Evolutionary conservation across 495 filamentous ascomycete genomes (phyloP).

Genomic region (Jackrogersella multiformis): DNA sequence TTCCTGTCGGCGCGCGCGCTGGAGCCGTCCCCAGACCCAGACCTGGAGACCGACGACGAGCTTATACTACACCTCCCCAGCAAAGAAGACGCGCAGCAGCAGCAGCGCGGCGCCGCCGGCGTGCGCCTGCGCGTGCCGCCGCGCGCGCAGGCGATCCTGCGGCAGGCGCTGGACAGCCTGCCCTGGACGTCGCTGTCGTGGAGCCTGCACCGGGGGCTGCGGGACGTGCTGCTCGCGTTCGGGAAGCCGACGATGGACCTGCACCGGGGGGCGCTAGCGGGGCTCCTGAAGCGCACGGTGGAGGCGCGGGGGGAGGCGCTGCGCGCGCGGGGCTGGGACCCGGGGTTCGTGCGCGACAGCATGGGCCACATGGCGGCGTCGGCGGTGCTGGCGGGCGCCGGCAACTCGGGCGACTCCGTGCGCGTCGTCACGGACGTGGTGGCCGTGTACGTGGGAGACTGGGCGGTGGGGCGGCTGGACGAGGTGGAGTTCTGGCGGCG

Average conservation of each 20-base stretch:
- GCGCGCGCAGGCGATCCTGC: conserved; percentile 31
- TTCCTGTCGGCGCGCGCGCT: conserved; percentile 33
- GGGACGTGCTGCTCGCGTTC: conserved; percentile 46
- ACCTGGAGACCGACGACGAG: too few relatives aligned
- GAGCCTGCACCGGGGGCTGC: conserved; percentile 51
- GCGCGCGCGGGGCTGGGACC: conserved; percentile 43
- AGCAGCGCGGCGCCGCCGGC: too few relatives aligned
- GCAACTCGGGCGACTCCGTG: conserved; percentile 48
- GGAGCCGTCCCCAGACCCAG: too few relatives aligned
- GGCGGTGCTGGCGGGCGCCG: conserved; percentile 43
- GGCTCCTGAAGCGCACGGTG: conserved; percentile 29
- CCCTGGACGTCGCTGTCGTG: conserved; percentile 49
- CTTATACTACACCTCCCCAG: too few relatives aligned
- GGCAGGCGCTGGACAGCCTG: conserved; percentile 42
- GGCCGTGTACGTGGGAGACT: conserved; percentile 16
- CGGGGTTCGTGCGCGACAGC: conserved; percentile 37
- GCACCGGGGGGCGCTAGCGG: conserved; percentile 38
- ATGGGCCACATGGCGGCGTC: conserved; percentile 45
- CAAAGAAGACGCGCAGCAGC: conserved; percentile 8
- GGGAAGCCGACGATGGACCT: conserved; percentile 42
- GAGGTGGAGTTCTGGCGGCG: conserved; percentile 36
- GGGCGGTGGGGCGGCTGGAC: conserved; percentile 25
- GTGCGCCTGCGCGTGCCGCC: conserved; percentile 32
- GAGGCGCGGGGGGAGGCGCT: conserved; percentile 14
- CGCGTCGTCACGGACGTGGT: conserved; percentile 43